Evolutionary conservation across 2,329 filamentous ascomycete genomes (phyloP), one percentile per base, ranked within the genome.

Genomic region (Botryosphaeria dothidea): DNA sequence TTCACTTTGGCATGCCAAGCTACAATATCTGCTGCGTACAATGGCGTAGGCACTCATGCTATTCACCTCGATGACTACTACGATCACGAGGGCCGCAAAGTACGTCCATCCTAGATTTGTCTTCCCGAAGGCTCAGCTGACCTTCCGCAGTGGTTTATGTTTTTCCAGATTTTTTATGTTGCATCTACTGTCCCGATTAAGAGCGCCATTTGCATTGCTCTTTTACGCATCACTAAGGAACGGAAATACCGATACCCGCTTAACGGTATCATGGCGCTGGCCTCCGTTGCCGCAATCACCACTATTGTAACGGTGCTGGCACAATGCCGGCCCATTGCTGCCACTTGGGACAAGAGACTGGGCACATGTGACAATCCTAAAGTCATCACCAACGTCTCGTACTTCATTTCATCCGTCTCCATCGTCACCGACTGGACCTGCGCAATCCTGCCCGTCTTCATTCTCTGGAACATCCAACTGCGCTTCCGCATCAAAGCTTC

Each of bases 401-500:
- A 75, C 68, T 73, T 74, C 68, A 73, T 76, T 63, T 76, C 75
- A 1, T 72, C 69, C 48, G 64, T 74, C 13, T 73, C 74, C 45
- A 78, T 78, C 51, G 19, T 71, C 19, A 76, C 73, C 21, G 71
- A 75, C 65, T 67, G 67, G 54, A 52, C 71, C 60, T 69, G 74
- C 64, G 72, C 72, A 27, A 70, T 73, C 21, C 71, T 79, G 5
- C 78, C 78, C 0, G 72, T 69, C 1, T 68, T 76, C 41, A 65
- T 80, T 34, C 68, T 80, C 23, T 78, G 76, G 72, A 73, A 80
- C 17, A 76, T 81, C 27, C 78, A 81, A 36, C 77, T 83, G 68
- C 79, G 81, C 65, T 70, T 71, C 21, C 73, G 74, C n/a, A 76
- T 79, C 25, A 83, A 83, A 68, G 68, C 80, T n/a, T 81, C 80